Conservation (phyloP, 1,139 yeast species). For the Scheffersomyces titani region DNA sequence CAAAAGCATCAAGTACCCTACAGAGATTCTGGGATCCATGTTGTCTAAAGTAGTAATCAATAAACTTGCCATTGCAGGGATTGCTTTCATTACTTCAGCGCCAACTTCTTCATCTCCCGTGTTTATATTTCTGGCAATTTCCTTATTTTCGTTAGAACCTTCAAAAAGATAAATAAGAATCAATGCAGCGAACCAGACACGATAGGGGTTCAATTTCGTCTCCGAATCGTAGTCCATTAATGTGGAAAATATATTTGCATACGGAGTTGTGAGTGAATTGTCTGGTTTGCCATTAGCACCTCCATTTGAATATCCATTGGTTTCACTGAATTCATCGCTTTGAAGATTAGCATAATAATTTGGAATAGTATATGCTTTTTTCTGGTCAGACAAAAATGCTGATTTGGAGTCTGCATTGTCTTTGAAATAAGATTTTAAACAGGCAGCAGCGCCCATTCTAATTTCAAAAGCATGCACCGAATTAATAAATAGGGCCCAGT, state of each 20-base stretch:
- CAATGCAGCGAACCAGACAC: conserved; percentile 81
- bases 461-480: conserved; percentile 85
- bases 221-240: conserved; percentile 81
- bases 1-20: conserved; percentile 77
- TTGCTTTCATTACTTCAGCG: conserved; percentile 72
- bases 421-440: conserved; percentile 68
- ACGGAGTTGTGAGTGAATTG: conserved; percentile 20
- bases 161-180: conserved; percentile 65
- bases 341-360: conserved; percentile 16
- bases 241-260: conserved; percentile 62
- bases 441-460: conserved; percentile 67
- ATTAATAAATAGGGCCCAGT: conserved; percentile 78
- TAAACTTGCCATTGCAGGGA: conserved; percentile 80
- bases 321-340: conserved; percentile 3
- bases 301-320: conserved; percentile 1
- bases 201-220: conserved; percentile 77
- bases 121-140: conserved; percentile 52
- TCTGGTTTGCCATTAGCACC: conserved; percentile 1
- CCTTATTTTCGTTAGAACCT: conserved; percentile 54
- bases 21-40: conserved; percentile 73
- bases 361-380: conserved; percentile 42
- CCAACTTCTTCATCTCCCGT: conserved; percentile 69
- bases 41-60: conserved; percentile 64
- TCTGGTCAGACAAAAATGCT: conserved; percentile 67
- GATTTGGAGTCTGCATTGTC: conserved; percentile 64